Conservation (phyloP, 176 grass and related monocot genomes). For the Carex kokanica region DNA sequence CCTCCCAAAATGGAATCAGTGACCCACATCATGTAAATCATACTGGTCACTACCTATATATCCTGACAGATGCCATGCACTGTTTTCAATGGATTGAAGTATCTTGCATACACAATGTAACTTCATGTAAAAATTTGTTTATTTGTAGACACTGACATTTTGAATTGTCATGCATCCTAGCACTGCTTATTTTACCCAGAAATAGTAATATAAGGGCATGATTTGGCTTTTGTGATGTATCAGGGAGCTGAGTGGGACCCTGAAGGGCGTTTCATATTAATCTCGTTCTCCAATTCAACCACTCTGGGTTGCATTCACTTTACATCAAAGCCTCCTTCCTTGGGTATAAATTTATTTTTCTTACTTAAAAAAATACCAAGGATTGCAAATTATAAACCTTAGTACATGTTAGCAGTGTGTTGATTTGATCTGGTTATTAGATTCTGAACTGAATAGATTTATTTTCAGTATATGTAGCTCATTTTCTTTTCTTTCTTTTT, state of each 20-base stretch:
- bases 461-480: not conserved
- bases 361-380: not conserved
- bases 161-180: not conserved
- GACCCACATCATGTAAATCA: not conserved
- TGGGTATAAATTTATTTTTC: constrained; percentile 44
- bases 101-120: not conserved
- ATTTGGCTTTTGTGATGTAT: constrained; percentile 29
- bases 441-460: not conserved
- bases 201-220: not conserved
- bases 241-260: constrained; percentile 91
- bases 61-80: not conserved
- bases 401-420: not conserved
- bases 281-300: constrained; percentile 80
- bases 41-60: not conserved
- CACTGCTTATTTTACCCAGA: not conserved
- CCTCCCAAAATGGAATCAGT: not conserved
- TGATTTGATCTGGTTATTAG: not conserved
- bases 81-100: not conserved
- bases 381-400: not conserved
- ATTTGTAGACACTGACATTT: not conserved
- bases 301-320: constrained; percentile 89
- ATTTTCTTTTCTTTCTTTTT: not conserved
- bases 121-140: no score
- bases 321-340: constrained; percentile 74
- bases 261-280: constrained; percentile 64